Conservation (phyloP, 225 moss, liverwort and hornwort genomes). For the Ulota crispa region DNA sequence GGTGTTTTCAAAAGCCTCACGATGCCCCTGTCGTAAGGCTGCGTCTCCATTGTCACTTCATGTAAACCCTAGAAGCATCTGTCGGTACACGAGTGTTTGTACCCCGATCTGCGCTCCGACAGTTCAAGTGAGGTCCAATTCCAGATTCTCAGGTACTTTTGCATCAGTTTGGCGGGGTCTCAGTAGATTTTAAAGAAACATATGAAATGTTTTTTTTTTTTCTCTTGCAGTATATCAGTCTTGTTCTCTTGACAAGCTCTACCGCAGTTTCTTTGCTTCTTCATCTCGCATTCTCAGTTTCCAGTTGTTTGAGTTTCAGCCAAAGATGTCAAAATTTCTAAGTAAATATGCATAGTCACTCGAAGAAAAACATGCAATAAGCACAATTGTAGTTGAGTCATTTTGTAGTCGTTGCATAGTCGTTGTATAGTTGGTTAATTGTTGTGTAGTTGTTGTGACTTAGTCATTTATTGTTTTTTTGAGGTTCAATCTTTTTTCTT, state of each 20-base stretch:
- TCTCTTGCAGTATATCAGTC: no score
- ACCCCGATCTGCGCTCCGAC: background rate
- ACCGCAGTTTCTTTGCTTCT: background rate
- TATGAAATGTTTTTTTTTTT: background rate
- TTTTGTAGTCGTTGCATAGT: no score
- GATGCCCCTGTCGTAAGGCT: background rate
- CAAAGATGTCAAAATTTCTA: background rate
- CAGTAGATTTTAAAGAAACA: background rate
- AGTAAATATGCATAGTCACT: background rate
- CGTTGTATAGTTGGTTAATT: no score
- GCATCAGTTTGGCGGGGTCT: background rate
- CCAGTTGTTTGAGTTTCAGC: background rate
- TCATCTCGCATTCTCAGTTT: background rate
- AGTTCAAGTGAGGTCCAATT: constrained; percentile 18
- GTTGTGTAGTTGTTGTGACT: background rate
- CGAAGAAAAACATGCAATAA: no score
- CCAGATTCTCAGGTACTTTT: constrained; percentile 25
- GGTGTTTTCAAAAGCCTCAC: constrained; percentile 12
- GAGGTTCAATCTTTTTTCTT: no score
- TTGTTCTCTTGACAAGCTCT: background rate
- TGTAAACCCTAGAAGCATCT: background rate
- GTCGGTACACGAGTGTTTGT: background rate
- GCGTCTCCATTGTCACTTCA: background rate
- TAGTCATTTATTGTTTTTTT: no score
- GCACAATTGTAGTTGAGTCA: no score